Conservation (phyloP, 2,329 filamentous ascomycete species). For the Alternaria sp. region DNA sequence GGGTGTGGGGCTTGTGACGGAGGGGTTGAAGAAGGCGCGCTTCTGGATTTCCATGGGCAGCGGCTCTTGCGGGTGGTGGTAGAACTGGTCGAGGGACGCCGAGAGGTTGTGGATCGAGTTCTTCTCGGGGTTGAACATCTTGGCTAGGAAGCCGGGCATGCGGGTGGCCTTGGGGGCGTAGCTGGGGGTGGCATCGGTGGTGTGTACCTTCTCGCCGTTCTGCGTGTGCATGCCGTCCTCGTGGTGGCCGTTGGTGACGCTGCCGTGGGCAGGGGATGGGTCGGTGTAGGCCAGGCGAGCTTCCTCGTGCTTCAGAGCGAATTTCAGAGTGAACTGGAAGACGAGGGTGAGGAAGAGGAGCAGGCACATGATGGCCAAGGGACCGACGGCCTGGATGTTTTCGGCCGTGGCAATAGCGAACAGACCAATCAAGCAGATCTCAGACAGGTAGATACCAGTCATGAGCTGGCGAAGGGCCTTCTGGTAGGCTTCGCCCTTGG, state of each 20-base stretch:
- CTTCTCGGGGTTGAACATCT: conserved; percentile 44
- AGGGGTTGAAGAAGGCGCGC: conserved; percentile 54
- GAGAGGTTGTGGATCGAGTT: conserved; percentile 39
- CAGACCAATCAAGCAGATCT: conserved; percentile 56
- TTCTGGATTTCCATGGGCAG: conserved; percentile 45
- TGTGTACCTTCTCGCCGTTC: conserved; percentile 14
- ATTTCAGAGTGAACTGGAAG: conserved; percentile 48
- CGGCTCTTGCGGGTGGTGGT: conserved; percentile 39
- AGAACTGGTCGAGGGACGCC: conserved; percentile 40
- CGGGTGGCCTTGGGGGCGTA: conserved; percentile 31
- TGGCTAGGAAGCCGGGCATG: conserved; percentile 41
- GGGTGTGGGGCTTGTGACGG: conserved; percentile 51
- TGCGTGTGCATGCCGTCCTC: conserved; percentile 27
- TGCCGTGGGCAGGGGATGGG: conserved; percentile 22
- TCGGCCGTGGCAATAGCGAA: conserved; percentile 51
- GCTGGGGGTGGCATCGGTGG: not conserved
- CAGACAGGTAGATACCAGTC: conserved; percentile 56
- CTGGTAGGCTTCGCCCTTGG: conserved; percentile 54
- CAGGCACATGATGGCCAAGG: conserved; percentile 52
- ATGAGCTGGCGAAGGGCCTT: conserved; percentile 56
- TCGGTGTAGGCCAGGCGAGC: conserved; percentile 39
- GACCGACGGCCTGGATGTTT: conserved; percentile 44
- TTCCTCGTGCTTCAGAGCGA: conserved; percentile 40
- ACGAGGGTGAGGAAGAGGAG: conserved; percentile 50
- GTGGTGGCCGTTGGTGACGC: conserved; percentile 20